Conservation (phyloP, 768 basidiomycete genomes). For the Mycena epipterygia region DNA sequence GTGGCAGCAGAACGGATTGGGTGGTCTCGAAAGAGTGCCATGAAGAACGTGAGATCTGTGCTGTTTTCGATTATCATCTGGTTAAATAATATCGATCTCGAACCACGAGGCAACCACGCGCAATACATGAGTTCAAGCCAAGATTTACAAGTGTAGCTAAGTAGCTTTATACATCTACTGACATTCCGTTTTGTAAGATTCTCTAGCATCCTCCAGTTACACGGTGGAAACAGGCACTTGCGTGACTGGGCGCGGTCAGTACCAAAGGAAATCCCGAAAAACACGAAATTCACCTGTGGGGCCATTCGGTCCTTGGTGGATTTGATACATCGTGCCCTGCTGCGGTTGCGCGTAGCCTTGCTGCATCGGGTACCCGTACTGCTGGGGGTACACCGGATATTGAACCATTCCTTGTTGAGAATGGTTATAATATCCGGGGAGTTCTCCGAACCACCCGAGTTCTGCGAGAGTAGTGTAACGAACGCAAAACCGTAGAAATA, state of each 20-base stretch:
- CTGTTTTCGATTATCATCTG: constrained; percentile 1
- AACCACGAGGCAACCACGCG: constrained; percentile 39
- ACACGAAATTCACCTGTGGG: constrained; percentile 14
- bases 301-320: constrained; percentile 30
- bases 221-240: constrained; percentile 32
- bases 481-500: not conserved
- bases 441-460: constrained; percentile 84
- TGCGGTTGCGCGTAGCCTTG: constrained; percentile 45
- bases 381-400: constrained; percentile 42
- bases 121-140: constrained; percentile 32
- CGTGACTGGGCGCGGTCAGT: constrained; percentile 15
- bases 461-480: constrained; percentile 55
- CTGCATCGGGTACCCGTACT: constrained; percentile 56
- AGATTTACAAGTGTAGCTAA: constrained; percentile 9
- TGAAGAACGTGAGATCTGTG: constrained; percentile 33
- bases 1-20: constrained; percentile 60
- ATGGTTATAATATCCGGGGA: constrained; percentile 72
- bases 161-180: constrained; percentile 1
- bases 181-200: constrained; percentile 16
- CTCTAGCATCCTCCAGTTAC: not conserved
- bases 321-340: constrained; percentile 16
- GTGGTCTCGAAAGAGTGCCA: constrained; percentile 66
- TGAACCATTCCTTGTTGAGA: constrained; percentile 45
- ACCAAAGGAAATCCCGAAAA: too few species aligned
- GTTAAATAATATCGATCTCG: constrained; percentile 20